Evolutionary conservation across 1,284 basidiomycete species (phyloP), one percentile per base, ranked within the genome.

Genomic region (Ganoderma meredithae): DNA sequence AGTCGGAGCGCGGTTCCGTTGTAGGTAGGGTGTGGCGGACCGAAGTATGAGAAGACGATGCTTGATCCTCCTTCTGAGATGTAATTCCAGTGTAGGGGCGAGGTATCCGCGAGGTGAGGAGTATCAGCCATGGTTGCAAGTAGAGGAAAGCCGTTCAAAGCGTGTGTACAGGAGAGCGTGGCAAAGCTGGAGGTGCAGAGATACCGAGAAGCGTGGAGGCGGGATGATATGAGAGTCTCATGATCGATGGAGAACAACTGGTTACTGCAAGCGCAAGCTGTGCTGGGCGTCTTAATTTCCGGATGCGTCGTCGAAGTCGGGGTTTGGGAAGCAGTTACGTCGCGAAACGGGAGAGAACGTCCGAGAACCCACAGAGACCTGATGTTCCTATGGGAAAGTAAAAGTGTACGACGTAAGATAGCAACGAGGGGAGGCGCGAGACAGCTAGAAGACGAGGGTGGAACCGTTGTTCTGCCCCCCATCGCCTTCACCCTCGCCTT

Each of bases 31-130:
- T 80, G 69, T 1, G 72, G 60, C 0, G 86, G 80, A 0, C 95
- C 94, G 13, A 76, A 75, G 77, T 96, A 97, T 9, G 91, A 89
- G 79, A 95, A 95, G 27, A 97, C 94, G 71, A 95, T 88, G 10
- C 94, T 93, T 10, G 94, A 92, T n/a, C 93, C 94, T 17, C 96
- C 96, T 80, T 97, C 96, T 1, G 94, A 90, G 39, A 95, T 82
- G 77, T 97, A 98, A 69, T 79, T 81, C 96, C 95, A 97, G 77
- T 95, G 83, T 7, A 77, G 73, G 0, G 90, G 85, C 22, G 76
- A 77, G 10, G 86, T 90, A 44, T 83, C 77, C 1, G 79, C 71
- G 62, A 82, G 52, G 64, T 63, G 58, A 3, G 53, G 67, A 0
- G 55, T 27, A 39, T 67, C 58, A 43, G 58, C 12, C 58, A 60